phyloP scores from a whole-genome alignment of 73 alveolate species.

The Symbiodinium natans region DNA sequence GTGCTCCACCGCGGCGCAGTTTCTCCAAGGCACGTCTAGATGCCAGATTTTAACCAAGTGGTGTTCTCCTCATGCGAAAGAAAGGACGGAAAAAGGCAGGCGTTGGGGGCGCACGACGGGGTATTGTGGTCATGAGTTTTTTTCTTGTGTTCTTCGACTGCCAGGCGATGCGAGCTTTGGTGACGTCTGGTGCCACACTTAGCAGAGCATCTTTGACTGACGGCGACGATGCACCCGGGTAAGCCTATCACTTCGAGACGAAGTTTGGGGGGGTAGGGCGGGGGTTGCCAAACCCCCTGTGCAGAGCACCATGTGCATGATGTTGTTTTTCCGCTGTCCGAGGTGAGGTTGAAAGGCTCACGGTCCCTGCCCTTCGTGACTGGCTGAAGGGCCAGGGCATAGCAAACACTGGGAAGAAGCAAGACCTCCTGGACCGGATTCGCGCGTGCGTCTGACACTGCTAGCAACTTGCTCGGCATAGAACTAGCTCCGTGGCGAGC shows the following conservation, averaged over 20 bases:
- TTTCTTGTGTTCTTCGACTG: not conserved
- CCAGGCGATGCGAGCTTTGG: not conserved
- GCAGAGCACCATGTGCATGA: not conserved
- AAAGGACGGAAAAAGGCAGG: not conserved
- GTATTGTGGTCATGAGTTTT: no score
- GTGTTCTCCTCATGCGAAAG: not conserved
- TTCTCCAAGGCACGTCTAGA: not conserved
- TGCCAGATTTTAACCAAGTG: no score
- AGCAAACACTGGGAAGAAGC: constrained; percentile 1
- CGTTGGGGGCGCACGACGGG: no score
- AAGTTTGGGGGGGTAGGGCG: no score
- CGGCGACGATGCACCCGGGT: no score
- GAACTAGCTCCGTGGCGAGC: no score
- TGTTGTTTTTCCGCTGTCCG: not conserved
- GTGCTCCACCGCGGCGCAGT: not conserved
- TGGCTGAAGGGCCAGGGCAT: constrained; percentile 16
- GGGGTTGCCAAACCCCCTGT: not conserved
- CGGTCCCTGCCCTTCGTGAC: not conserved
- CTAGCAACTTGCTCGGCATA: not conserved
- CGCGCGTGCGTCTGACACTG: not conserved
- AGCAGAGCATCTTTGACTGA: not conserved
- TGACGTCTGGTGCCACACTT: not conserved
- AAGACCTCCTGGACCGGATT: not conserved
- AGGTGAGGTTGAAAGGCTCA: constrained; percentile 1
- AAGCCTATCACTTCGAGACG: no score